phyloP scores from a whole-genome alignment of 495 filamentous ascomycete genomes.

The Podospora comata region DNA sequence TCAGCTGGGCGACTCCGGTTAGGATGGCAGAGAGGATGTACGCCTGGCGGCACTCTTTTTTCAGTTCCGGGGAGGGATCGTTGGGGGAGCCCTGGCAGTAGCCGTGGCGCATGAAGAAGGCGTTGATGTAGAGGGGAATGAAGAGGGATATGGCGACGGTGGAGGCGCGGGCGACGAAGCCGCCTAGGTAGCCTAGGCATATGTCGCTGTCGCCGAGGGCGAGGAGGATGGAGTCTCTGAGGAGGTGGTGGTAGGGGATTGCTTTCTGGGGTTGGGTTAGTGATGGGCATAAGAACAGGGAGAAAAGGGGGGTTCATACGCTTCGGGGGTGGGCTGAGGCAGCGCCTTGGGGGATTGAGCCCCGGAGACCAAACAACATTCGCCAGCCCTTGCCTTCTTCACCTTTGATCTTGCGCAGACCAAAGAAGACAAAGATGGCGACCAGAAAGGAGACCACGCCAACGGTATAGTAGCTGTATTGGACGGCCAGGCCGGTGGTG shows the following conservation, averaged over 20 bases:
- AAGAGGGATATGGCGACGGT: constrained; percentile 93
- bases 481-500: constrained; percentile 65
- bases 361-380: constrained; percentile 43
- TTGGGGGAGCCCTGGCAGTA: constrained; percentile 64
- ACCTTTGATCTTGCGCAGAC: constrained; percentile 70
- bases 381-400: constrained; percentile 73
- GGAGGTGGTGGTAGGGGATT: constrained; percentile 48
- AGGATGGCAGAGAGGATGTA: constrained; percentile 82
- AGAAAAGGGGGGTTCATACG: constrained; percentile 13
- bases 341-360: constrained; percentile 18
- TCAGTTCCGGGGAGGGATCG: constrained; percentile 63
- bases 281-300: neutral
- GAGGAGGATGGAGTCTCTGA: constrained; percentile 65
- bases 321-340: constrained; percentile 18
- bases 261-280: constrained; percentile 20
- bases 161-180: constrained; percentile 93
- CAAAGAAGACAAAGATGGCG: constrained; percentile 71
- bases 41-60: constrained; percentile 73
- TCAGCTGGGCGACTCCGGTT: constrained; percentile 81
- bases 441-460: constrained; percentile 68
- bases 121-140: constrained; percentile 86
- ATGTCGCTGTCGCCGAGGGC: constrained; percentile 74
- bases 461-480: constrained; percentile 81
- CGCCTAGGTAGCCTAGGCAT: constrained; percentile 83
- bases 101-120: constrained; percentile 79